Conservation (phyloP, 305 asterid species). For the Petunia hybrid region DNA sequence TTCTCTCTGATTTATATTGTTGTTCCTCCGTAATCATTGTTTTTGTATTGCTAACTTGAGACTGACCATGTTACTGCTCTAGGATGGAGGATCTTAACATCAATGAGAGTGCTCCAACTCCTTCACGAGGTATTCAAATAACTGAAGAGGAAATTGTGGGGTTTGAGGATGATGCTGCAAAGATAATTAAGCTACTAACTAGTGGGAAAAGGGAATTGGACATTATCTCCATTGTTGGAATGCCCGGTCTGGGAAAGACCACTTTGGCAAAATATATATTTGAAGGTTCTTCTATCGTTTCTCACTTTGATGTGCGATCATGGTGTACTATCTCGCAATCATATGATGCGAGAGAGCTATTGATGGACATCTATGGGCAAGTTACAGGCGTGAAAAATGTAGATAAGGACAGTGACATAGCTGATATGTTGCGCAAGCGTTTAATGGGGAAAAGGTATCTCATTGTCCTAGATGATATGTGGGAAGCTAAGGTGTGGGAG, state of each 20-base stretch:
- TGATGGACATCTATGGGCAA: no score
- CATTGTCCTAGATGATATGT: constrained; percentile 39
- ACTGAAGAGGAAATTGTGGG: no score
- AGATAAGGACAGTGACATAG: background rate
- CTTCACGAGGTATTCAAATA: no score
- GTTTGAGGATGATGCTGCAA: no score
- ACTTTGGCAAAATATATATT: background rate
- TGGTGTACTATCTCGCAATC: background rate
- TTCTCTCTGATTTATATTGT: no score
- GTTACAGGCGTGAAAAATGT: no score
- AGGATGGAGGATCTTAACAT: no score
- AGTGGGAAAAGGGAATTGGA: background rate
- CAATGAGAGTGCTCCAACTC: no score
- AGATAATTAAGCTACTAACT: no score
- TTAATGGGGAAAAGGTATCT: constrained; percentile 28
- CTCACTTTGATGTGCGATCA: background rate
- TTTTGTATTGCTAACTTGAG: no score
- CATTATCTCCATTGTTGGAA: background rate
- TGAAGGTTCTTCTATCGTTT: background rate
- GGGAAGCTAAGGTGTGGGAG: constrained; percentile 35
- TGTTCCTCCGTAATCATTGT: no score
- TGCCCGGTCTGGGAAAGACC: background rate
- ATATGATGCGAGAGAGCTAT: background rate
- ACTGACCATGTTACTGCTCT: no score
- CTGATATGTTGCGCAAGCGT: background rate